Evolutionary conservation across 768 basidiomycete species (phyloP).

Genomic region (Sarcodon aspratus): DNA sequence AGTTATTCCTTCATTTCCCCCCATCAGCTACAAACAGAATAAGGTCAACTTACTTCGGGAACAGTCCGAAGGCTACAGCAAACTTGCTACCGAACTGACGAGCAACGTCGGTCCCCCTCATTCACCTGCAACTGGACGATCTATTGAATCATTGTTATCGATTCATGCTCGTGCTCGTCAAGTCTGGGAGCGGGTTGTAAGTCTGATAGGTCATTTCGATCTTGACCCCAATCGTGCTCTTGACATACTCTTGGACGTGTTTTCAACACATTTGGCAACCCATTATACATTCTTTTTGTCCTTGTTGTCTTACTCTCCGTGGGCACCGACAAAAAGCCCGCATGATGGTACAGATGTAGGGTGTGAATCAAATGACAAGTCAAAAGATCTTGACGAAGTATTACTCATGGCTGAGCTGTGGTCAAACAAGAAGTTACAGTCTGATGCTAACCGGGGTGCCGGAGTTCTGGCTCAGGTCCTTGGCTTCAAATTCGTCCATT

Average conservation of each 20-base stretch:
- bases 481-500: constrained; percentile 94
- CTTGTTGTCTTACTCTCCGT: constrained; percentile 78
- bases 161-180: constrained; percentile 56
- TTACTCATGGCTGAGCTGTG: constrained; percentile 40
- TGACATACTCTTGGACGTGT: constrained; percentile 87
- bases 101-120: constrained; percentile 70
- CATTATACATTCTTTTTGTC: constrained; percentile 88
- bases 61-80: constrained; percentile 95
- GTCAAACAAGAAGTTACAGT: constrained; percentile 8
- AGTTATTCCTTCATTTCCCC: neutral
- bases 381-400: constrained; percentile 59
- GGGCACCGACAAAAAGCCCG: constrained; percentile 38
- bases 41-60: constrained; percentile 97
- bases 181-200: constrained; percentile 78
- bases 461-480: constrained; percentile 81
- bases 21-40: constrained; percentile 85
- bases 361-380: constrained; percentile 26
- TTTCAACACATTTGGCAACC: constrained; percentile 68
- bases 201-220: constrained; percentile 92
- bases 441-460: constrained; percentile 23
- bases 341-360: constrained; percentile 27
- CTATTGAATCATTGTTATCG: constrained; percentile 42
- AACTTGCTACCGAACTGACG: constrained; percentile 76
- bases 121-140: constrained; percentile 51
- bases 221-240: constrained; percentile 90